phyloP scores from a whole-genome alignment of 208 protist genomes.

The Leptomonas pyrrhocoris region DNA sequence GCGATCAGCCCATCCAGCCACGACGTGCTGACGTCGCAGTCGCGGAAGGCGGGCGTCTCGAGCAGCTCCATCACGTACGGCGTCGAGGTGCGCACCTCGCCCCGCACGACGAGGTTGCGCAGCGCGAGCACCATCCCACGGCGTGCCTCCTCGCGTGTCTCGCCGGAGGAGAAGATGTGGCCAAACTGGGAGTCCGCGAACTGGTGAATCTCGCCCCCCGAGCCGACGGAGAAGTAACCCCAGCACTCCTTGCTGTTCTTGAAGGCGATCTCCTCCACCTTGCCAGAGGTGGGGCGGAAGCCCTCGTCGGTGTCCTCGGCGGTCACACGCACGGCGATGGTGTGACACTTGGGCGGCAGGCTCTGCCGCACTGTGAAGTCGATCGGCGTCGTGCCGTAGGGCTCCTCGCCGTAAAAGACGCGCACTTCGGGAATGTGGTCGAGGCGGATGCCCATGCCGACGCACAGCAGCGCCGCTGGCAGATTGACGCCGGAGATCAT shows the following conservation, averaged over 20 bases:
- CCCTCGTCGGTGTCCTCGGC: constrained; percentile 97
- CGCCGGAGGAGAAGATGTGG: constrained; percentile 96
- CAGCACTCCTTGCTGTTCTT: constrained; percentile 96
- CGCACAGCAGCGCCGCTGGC: constrained; percentile 94
- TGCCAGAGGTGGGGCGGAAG: constrained; percentile 96
- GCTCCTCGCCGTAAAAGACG: constrained; percentile 89
- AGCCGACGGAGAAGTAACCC: constrained; percentile 97
- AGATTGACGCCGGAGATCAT: constrained; percentile 96
- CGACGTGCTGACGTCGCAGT: constrained; percentile 82
- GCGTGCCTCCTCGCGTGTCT: constrained; percentile 93
- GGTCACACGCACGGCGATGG: constrained; percentile 97
- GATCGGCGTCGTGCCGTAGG: constrained; percentile 72
- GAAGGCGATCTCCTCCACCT: constrained; percentile 95
- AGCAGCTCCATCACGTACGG: constrained; percentile 94
- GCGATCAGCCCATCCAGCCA: constrained; percentile 89
- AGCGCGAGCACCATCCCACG: constrained; percentile 92
- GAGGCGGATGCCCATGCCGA: constrained; percentile 97
- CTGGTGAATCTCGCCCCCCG: constrained; percentile 91
- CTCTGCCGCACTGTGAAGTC: constrained; percentile 83
- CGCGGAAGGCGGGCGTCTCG: constrained; percentile 78
- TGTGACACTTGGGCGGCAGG: constrained; percentile 86
- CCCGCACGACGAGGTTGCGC: constrained; percentile 94
- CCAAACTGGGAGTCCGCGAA: constrained; percentile 98
- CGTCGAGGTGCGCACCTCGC: constrained; percentile 96
- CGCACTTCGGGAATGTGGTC: constrained; percentile 96